Base-by-base conservation (phyloP, 1,139 yeast genomes). In the Saccharomyces hybrid region DNA sequence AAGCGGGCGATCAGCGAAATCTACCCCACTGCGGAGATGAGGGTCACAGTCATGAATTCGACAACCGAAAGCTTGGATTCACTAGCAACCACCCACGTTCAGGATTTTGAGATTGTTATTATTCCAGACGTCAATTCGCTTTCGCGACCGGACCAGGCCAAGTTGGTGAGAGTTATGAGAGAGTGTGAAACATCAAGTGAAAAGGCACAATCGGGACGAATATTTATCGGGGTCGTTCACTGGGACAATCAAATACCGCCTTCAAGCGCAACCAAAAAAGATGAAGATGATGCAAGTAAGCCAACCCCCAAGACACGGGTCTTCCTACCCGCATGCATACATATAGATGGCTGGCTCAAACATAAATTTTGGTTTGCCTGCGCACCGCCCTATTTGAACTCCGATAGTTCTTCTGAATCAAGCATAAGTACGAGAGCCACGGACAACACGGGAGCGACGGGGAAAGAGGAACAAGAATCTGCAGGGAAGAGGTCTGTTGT, bases 311-410 rank as follows among this genome's bases (percentile, higher is more conserved):
- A 42, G 11, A 47, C 50, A 27, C 47, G 24, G 29, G 51, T 49
- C 14, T n/a, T 51, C 4, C 48, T 58, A 19, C 16, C 47, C 24
- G 49, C 56, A 2, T 44, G 51, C 31, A 42, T 59, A 14, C 24
- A 8, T 4, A 42, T 58, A 6, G 34, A 49, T 14, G 58, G 59
- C 48, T 63, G 66, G 66, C 58, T 67, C n/a, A 59, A 57, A 44
- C 65, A 63, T 41, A 63, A 61, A 51, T 65, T 68, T 46, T 68
- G 71, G 71, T 54, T 64, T 34, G 65, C 66, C 4, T 63, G 67
- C 34, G 51, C 51, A 3, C 59, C 51, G 49, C 61, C 63, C 2
- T 50, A 52, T 21, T 11, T 34, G 14, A 38, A 38, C 19, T 38
- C 19, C 19, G 44, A 38, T 8, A 38, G 44, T 38, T 38, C 44